Conservation (phyloP, 2,329 filamentous ascomycete species). For the Metarhizium anisopliae region DNA sequence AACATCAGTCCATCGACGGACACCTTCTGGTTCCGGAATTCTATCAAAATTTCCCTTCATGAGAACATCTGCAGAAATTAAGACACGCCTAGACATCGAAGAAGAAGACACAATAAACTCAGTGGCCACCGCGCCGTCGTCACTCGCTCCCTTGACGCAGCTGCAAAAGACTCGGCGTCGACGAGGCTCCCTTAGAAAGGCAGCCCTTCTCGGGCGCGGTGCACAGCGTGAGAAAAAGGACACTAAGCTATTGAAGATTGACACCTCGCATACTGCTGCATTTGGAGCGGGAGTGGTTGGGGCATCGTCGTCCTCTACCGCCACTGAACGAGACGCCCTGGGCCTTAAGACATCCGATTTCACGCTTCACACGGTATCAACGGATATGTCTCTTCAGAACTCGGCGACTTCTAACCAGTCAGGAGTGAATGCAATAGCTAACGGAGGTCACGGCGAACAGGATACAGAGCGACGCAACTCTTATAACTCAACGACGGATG, state of each 20-base stretch:
- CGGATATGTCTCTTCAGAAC: constrained; percentile 29
- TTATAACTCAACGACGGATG: constrained; percentile 62
- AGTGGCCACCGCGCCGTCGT: constrained; percentile 19
- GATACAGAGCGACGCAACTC: constrained; percentile 22
- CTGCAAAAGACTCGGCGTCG: constrained; percentile 54
- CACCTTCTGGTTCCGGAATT: constrained; percentile 51
- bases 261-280: constrained; percentile 24
- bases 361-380: constrained; percentile 37
- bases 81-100: constrained; percentile 20
- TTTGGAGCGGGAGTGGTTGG: constrained; percentile 11
- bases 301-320: constrained; percentile 12
- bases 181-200: constrained; percentile 80
- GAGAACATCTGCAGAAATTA: constrained; percentile 30
- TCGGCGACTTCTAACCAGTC: constrained; percentile 10
- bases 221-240: constrained; percentile 52
- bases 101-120: constrained; percentile 17
- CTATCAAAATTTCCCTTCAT: constrained; percentile 64
- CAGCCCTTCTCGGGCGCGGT: constrained; percentile 70
- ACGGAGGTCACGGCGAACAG: constrained; percentile 9
- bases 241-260: constrained; percentile 34
- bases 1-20: constrained; percentile 27
- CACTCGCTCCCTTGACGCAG: constrained; percentile 18
- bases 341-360: constrained; percentile 40
- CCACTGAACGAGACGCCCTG: constrained; percentile 23
- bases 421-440: constrained; percentile 9